Conservation (phyloP, 441 rosid genomes). For the Flueggea neowawraea region DNA sequence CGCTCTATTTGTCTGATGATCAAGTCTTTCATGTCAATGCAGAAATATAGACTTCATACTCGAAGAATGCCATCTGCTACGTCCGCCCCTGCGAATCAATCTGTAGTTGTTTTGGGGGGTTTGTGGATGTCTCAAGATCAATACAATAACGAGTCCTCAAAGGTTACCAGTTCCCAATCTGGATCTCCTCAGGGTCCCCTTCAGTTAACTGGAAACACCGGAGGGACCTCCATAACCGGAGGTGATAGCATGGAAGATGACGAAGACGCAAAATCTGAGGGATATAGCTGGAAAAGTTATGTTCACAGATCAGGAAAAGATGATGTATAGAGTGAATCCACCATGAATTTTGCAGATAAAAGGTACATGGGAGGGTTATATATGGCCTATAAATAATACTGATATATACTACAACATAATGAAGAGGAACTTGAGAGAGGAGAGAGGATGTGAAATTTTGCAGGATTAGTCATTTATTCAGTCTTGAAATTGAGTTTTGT, state of each 20-base stretch:
- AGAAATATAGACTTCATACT: slow-evolving; percentile 90
- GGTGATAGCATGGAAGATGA: slow-evolving; percentile 84
- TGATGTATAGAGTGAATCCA: slow-evolving; percentile 48
- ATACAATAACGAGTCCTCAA: slow-evolving; percentile 38
- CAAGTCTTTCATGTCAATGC: slow-evolving; percentile 12
- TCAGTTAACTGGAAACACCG: slow-evolving; percentile 54
- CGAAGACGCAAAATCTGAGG: slow-evolving; percentile 74
- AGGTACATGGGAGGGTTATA: slow-evolving; percentile 39
- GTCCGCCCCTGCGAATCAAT: slow-evolving; percentile 44
- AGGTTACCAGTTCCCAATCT: slow-evolving; percentile 53
- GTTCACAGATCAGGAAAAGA: slow-evolving; percentile 35
- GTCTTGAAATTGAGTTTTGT: slow-evolving; percentile 34
- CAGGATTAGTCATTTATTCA: slow-evolving; percentile 43
- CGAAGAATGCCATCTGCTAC: slow-evolving; percentile 38
- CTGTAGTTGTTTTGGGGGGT: slow-evolving; percentile 60
- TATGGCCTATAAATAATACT: slow-evolving; percentile 20
- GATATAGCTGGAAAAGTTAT: slow-evolving; percentile 70
- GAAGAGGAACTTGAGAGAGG: slow-evolving; percentile 23
- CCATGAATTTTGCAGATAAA: slow-evolving; percentile 64
- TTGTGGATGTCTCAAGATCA: slow-evolving; percentile 67
- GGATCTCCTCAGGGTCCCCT: slow-evolving; percentile 93
- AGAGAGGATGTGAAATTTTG: slow-evolving; percentile 41
- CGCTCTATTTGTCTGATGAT: not conserved
- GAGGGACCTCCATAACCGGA: slow-evolving; percentile 59
- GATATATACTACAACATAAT: slow-evolving; percentile 24